phyloP scores from a whole-genome alignment of 495 filamentous ascomycete species.

The Xylaria longipes region DNA sequence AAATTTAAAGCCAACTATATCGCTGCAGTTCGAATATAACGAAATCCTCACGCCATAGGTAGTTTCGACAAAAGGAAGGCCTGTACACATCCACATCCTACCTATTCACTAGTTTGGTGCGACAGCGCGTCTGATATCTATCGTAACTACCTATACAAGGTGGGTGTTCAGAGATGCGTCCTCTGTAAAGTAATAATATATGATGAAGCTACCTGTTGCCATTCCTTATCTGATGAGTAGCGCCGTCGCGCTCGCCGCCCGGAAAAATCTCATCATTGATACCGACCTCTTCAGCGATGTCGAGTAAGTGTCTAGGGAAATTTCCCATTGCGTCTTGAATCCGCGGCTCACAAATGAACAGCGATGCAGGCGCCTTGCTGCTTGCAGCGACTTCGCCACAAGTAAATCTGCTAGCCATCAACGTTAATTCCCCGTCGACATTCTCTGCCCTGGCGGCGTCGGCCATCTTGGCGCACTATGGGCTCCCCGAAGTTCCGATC shows the following conservation, averaged over 20 bases:
- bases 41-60: too few species aligned
- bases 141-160: background rate
- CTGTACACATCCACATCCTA: too few species aligned
- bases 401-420: slow-evolving; percentile 49
- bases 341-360: slow-evolving; percentile 14
- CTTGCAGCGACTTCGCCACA: slow-evolving; percentile 42
- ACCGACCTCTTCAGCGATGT: slow-evolving; percentile 54
- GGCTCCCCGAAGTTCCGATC: slow-evolving; percentile 44
- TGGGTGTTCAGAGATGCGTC: background rate
- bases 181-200: background rate
- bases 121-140: background rate
- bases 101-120: background rate
- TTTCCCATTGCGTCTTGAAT: background rate
- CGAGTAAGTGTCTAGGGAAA: slow-evolving; percentile 37
- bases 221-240: background rate
- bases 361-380: slow-evolving; percentile 46
- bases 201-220: background rate
- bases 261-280: slow-evolving; percentile 47
- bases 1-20: too few species aligned
- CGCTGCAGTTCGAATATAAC: too few species aligned
- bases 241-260: background rate
- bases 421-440: slow-evolving; percentile 50
- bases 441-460: slow-evolving; percentile 52
- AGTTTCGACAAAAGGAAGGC: too few species aligned
- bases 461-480: slow-evolving; percentile 52